These are phyloP conservation scores for Pythium phragmiticola DNA, from an alignment of 352 stramenopile genomes.

Conservation along the genomic window DNA sequence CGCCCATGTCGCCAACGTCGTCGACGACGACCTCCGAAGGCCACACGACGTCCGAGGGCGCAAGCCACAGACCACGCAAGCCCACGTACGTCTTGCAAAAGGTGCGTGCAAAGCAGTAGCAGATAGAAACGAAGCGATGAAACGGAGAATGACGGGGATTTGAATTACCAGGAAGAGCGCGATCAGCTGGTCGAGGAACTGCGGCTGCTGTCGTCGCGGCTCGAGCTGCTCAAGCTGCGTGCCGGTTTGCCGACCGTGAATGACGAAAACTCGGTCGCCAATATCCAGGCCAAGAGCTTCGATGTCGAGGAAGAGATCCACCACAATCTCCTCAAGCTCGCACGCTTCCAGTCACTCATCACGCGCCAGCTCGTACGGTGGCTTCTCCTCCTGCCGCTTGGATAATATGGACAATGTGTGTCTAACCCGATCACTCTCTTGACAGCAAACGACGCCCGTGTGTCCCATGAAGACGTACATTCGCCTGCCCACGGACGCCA, in stretches of 20 bases:
- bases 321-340: constrained; percentile 14
- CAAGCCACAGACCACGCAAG: constrained; percentile 13
- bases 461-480: constrained; percentile 21
- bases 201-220: constrained; percentile 10
- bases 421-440: not conserved
- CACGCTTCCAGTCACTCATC: constrained; percentile 21
- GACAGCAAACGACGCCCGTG: constrained; percentile 21
- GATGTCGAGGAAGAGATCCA: constrained; percentile 27
- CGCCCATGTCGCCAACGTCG: constrained; percentile 4
- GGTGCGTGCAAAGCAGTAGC: constrained; percentile 1
- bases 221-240: constrained; percentile 23
- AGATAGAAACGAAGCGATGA: not conserved
- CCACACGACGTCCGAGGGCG: not conserved
- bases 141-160: not conserved
- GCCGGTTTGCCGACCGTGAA: constrained; percentile 20
- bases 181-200: constrained; percentile 16
- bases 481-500: constrained; percentile 12
- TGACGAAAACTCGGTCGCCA: constrained; percentile 17
- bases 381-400: not conserved
- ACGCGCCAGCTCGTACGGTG: constrained; percentile 16
- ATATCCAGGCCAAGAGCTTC: constrained; percentile 16
- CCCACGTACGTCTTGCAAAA: constrained; percentile 28
- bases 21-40: constrained; percentile 1
- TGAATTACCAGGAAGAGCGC: constrained; percentile 21
- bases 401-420: not conserved